A percentile compares a stretch with the other conserved stretches of the same genome.
These are phyloP conservation scores for Pythium scleroteichum DNA, from an alignment of 352 stramenopile genomes.

Conservation along the genomic window DNA sequence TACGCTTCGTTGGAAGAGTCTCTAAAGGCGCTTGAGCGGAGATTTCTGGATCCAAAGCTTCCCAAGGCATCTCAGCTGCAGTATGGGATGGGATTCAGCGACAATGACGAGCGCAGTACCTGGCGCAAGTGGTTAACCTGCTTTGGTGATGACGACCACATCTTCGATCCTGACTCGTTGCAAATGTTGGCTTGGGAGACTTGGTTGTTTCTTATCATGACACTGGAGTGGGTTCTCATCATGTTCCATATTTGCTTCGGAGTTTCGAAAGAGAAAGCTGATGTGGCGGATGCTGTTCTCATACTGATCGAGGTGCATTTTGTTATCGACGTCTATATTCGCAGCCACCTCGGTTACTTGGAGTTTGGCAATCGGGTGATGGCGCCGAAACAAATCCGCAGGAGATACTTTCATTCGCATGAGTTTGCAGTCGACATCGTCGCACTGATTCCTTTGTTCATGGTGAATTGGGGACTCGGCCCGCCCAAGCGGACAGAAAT, in stretches of 20 bases:
- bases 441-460: slow-evolving; percentile 49
- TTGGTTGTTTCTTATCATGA: slow-evolving; percentile 58
- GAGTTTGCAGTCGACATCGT: slow-evolving; percentile 51
- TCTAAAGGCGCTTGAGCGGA: slow-evolving; percentile 44
- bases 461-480: slow-evolving; percentile 41
- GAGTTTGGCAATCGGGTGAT: slow-evolving; percentile 79
- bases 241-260: slow-evolving; percentile 56
- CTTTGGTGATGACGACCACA: slow-evolving; percentile 21
- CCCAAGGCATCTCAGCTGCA: slow-evolving; percentile 40
- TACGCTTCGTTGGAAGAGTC: slow-evolving; percentile 38
- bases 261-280: slow-evolving; percentile 8
- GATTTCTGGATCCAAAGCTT: slow-evolving; percentile 54
- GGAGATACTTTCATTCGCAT: slow-evolving; percentile 45
- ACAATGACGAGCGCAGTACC: too few relatives aligned
- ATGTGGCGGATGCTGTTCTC: slow-evolving; percentile 29
- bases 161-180: slow-evolving; percentile 57
- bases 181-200: slow-evolving; percentile 58
- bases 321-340: slow-evolving; percentile 53
- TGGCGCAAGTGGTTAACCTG: background rate
- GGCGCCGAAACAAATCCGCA: slow-evolving; percentile 38
- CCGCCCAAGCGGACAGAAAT: slow-evolving; percentile 31
- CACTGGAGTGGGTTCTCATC: slow-evolving; percentile 43
- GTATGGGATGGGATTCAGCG: background rate
- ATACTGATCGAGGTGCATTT: slow-evolving; percentile 51
- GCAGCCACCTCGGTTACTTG: slow-evolving; percentile 55